Percentiles rank a stretch among this genome's conserved stretches.
phyloP scores from a whole-genome alignment of 441 rosid species.

The Populus hybrid region DNA sequence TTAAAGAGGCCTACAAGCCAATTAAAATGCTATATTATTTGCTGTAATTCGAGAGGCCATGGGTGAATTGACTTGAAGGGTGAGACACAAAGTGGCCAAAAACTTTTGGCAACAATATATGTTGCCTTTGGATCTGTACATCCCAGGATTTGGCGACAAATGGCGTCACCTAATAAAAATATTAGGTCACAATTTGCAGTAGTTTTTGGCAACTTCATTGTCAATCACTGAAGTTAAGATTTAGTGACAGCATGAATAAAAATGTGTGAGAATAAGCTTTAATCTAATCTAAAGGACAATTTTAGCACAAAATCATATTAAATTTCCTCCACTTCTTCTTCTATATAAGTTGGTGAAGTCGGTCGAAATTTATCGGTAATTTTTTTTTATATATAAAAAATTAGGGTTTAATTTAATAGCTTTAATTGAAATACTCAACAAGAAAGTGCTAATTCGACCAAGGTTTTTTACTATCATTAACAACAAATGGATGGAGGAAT shows the following conservation, averaged over 20 bases:
- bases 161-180: neutral
- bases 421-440: no score
- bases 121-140: neutral
- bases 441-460: no score
- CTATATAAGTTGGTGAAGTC: no score
- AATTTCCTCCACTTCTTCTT: no score
- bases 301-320: neutral
- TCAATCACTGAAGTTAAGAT: neutral
- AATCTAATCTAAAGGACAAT: neutral
- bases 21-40: no score
- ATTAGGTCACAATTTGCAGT: neutral
- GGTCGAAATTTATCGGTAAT: no score
- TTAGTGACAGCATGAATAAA: neutral
- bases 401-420: no score
- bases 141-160: neutral
- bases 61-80: neutral
- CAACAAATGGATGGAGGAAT: no score
- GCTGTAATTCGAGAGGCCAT: neutral
- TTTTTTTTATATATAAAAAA: no score
- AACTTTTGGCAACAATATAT: neutral
- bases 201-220: neutral
- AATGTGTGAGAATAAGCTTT: no score
- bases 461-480: no score
- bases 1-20: neutral
- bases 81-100: neutral